Evolutionary conservation across 139 green algal genomes (phyloP).

Genomic region (Ettlia oleoabundans): DNA sequence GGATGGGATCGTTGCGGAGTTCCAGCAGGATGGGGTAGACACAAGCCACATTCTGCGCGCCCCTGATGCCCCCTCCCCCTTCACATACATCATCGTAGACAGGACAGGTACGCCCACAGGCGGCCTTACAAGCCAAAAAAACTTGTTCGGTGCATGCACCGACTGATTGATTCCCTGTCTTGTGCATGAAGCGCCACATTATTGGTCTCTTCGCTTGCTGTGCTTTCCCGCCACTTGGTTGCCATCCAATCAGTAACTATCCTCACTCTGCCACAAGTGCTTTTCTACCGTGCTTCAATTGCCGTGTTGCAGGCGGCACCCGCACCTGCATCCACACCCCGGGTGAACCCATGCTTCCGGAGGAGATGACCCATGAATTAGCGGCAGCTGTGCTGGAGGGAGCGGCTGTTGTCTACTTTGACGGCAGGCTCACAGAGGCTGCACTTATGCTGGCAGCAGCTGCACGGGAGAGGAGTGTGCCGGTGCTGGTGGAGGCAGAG

Average conservation of each 20-base stretch:
- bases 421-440: constrained; percentile 89
- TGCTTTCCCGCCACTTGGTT: too few relatives aligned
- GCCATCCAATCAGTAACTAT: too few relatives aligned
- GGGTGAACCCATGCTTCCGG: constrained; percentile 61
- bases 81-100: constrained; percentile 99
- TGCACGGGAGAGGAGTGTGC: constrained; percentile 63
- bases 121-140: too few relatives aligned
- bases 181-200: too few relatives aligned
- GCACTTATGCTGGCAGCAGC: constrained; percentile 78
- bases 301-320: constrained; percentile 74
- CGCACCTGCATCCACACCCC: constrained; percentile 97
- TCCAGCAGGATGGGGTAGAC: constrained; percentile 87
- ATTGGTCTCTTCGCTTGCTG: too few relatives aligned
- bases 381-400: constrained; percentile 51
- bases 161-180: too few relatives aligned
- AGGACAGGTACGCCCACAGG: constrained; percentile 75
- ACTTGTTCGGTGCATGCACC: too few relatives aligned
- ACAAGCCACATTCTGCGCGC: constrained; percentile 73
- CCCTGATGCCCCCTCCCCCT: constrained; percentile 79
- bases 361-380: constrained; percentile 67
- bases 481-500: constrained; percentile 93
- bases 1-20: constrained; percentile 83
- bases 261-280: too few relatives aligned
- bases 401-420: constrained; percentile 90
- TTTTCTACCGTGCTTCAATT: too few relatives aligned